Conservation (phyloP, 768 basidiomycete species). For the Tulasnella sp. region DNA sequence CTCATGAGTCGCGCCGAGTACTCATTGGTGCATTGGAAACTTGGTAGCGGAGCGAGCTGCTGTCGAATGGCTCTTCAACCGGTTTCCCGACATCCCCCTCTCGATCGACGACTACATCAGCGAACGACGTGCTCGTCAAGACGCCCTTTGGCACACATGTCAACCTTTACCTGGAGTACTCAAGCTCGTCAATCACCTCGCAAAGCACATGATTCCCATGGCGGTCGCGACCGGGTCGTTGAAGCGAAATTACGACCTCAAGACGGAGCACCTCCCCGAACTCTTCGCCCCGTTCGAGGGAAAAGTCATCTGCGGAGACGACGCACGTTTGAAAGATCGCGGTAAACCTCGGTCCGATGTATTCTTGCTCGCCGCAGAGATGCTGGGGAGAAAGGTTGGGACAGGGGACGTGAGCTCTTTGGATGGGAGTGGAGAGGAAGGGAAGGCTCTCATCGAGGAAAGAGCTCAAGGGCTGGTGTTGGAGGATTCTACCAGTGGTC, state of each 20-base stretch:
- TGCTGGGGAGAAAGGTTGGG: constrained; percentile 48
- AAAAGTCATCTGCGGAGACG: constrained; percentile 63
- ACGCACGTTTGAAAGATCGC: constrained; percentile 27
- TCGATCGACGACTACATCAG: constrained; percentile 46
- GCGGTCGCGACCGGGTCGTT: constrained; percentile 71
- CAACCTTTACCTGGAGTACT: constrained; percentile 60
- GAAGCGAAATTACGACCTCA: constrained; percentile 52
- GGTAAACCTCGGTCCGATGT: constrained; percentile 81
- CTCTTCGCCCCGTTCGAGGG: constrained; percentile 51
- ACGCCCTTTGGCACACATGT: constrained; percentile 56
- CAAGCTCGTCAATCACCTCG: constrained; percentile 60
- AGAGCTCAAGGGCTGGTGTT: constrained; percentile 62
- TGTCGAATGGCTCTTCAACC: constrained; percentile 56
- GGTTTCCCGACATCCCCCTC: constrained; percentile 62
- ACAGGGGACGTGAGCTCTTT: constrained; percentile 27
- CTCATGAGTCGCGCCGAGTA: not conserved
- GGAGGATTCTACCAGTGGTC: constrained; percentile 67
- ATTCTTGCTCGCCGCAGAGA: constrained; percentile 60
- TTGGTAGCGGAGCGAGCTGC: constrained; percentile 50
- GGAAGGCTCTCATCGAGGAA: constrained; percentile 33
- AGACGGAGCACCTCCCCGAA: constrained; percentile 49
- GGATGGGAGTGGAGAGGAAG: constrained; percentile 20
- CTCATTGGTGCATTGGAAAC: not conserved
- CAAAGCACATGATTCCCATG: constrained; percentile 56
- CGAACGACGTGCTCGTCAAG: constrained; percentile 47